Conservation (phyloP, 2,329 filamentous ascomycete genomes). For the Fusarium avenaceum region DNA sequence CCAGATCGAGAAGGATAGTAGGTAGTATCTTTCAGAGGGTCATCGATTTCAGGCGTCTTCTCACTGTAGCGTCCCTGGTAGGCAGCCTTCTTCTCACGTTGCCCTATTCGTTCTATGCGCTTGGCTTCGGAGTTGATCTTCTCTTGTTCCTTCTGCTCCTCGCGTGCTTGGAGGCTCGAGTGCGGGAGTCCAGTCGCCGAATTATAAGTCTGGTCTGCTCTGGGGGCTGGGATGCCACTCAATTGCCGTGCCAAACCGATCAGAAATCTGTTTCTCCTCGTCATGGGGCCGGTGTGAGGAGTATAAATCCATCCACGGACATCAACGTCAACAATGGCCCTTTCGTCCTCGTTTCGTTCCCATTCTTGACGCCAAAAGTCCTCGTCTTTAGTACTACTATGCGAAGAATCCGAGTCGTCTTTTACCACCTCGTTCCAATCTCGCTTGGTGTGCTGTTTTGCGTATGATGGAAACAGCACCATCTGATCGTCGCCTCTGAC, state of each 20-base stretch:
- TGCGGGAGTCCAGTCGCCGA: conserved; percentile 39
- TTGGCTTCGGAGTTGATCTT: conserved; percentile 81
- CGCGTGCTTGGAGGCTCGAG: conserved; percentile 52
- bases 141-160: conserved; percentile 69
- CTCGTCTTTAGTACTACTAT: conserved; percentile 67
- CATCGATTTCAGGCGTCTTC: conserved; percentile 63
- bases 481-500: conserved; percentile 89
- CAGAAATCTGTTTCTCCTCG: conserved; percentile 85
- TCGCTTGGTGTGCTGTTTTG: conserved; percentile 75
- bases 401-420: conserved; percentile 51
- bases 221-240: conserved; percentile 84
- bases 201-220: conserved; percentile 53
- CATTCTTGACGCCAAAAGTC: conserved; percentile 85
- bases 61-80: conserved; percentile 82
- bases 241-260: conserved; percentile 88
- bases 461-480: conserved; percentile 95
- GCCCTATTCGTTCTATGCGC: conserved; percentile 79
- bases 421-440: conserved; percentile 53
- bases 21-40: conserved; percentile 51
- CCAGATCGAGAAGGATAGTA: conserved; percentile 51
- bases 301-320: conserved; percentile 96
- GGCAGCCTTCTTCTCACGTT: conserved; percentile 78
- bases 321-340: conserved; percentile 91
- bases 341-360: conserved; percentile 83
- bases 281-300: conserved; percentile 87